Evolutionary conservation across 75 land plant genomes (phyloP).

Genomic region (Pinus albicaulis): DNA sequence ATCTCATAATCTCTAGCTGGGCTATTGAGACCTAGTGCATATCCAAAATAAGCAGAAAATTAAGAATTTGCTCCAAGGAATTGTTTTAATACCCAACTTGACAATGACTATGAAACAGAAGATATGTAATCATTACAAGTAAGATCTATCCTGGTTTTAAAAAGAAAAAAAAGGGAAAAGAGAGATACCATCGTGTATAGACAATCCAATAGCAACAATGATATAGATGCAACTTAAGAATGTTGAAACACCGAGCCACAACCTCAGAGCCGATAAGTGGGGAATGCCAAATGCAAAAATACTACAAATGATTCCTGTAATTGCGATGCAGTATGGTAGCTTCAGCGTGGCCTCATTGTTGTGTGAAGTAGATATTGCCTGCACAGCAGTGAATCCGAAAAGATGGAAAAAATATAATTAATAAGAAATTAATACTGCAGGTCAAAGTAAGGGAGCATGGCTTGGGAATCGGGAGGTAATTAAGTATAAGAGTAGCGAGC

Average conservation of each 20-base stretch:
- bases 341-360: neutral
- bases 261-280: neutral
- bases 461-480: no score
- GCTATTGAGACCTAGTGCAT: neutral
- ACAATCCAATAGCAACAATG: neutral
- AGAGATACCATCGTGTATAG: neutral
- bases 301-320: neutral
- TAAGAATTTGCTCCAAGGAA: neutral
- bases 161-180: neutral
- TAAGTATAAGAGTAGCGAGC: no score
- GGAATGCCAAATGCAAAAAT: neutral
- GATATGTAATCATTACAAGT: neutral
- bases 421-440: no score
- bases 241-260: neutral
- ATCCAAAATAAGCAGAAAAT: neutral
- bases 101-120: neutral
- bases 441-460: no score
- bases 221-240: neutral
- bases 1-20: conserved; percentile 53
- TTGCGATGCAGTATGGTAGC: neutral
- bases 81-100: neutral
- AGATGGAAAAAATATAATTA: no score
- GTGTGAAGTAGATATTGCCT: neutral
- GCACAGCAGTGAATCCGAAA: neutral
- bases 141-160: neutral